A percentile compares a stretch with the other conserved stretches of the same genome.
Evolutionary conservation across 2,329 filamentous ascomycete species (phyloP).

Genomic region (Byssochlamys sp.): DNA sequence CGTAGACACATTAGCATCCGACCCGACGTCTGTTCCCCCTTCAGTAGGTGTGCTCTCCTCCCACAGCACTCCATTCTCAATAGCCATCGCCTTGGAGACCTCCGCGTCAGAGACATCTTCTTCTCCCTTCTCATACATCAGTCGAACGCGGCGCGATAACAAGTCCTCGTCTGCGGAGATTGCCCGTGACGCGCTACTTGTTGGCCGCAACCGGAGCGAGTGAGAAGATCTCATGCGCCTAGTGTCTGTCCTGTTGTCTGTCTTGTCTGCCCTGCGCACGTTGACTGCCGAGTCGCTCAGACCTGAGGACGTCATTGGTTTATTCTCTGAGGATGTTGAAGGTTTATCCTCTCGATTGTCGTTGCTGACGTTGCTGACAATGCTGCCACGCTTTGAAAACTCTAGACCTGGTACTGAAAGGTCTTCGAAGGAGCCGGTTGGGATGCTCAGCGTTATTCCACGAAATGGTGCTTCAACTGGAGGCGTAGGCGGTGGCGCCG

Average conservation of each 20-base stretch:
- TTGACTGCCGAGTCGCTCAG: neutral
- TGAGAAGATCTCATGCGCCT: slow-evolving; percentile 24
- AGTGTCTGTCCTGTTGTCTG: slow-evolving; percentile 13
- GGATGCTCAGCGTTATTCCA: slow-evolving; percentile 47
- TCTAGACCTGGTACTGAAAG: slow-evolving; percentile 43
- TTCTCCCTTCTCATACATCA: slow-evolving; percentile 55
- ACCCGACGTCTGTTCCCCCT: slow-evolving; percentile 19
- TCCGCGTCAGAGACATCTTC: slow-evolving; percentile 42
- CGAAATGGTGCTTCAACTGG: slow-evolving; percentile 33
- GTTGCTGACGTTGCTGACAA: slow-evolving; percentile 36
- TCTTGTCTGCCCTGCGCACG: slow-evolving; percentile 15
- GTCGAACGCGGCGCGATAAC: slow-evolving; percentile 52
- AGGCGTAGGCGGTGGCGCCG: slow-evolving; percentile 22
- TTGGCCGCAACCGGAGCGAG: slow-evolving; percentile 28
- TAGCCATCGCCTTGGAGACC: slow-evolving; percentile 26
- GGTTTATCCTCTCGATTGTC: slow-evolving; percentile 7
- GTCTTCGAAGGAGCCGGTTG: slow-evolving; percentile 45
- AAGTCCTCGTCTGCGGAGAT: slow-evolving; percentile 57
- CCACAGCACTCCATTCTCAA: slow-evolving; percentile 32
- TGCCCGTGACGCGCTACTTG: slow-evolving; percentile 36
- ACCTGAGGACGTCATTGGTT: neutral
- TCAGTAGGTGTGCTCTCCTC: slow-evolving; percentile 26
- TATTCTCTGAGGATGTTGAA: neutral
- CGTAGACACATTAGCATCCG: slow-evolving; percentile 17
- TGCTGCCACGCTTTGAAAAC: slow-evolving; percentile 53